phyloP scores from a whole-genome alignment of 164 flowering plant genomes.

The Amborella trichopoda region DNA sequence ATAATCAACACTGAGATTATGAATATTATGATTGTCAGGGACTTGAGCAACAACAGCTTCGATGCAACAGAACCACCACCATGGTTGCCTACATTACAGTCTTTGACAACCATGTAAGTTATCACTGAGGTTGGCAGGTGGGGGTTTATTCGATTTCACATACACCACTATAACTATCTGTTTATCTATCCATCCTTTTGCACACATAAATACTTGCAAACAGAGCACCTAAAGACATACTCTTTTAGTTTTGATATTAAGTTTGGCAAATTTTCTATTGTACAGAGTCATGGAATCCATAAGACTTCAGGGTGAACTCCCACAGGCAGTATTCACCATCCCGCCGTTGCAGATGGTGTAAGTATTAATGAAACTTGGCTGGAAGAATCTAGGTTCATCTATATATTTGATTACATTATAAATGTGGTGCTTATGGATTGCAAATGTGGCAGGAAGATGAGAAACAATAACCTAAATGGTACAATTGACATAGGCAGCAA shows the following conservation, averaged over 20 bases:
- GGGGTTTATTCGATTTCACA: too few relatives aligned
- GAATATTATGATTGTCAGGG: conserved; percentile 28
- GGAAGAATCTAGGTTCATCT: neutral
- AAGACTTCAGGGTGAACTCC: conserved; percentile 47
- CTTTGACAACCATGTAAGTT: conserved; percentile 85
- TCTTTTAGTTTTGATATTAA: too few relatives aligned
- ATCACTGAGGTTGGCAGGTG: too few relatives aligned
- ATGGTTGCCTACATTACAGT: conserved; percentile 69
- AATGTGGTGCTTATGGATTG: neutral
- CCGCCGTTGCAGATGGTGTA: conserved; percentile 79
- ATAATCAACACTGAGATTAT: conserved; percentile 1
- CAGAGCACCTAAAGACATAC: too few relatives aligned
- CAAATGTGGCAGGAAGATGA: conserved; percentile 55
- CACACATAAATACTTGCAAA: too few relatives aligned
- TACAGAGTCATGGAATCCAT: conserved; percentile 63
- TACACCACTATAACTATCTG: too few relatives aligned
- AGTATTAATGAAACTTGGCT: conserved; percentile 12
- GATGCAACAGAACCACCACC: conserved; percentile 49
- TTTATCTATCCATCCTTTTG: too few relatives aligned
- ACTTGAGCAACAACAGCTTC: conserved; percentile 81
- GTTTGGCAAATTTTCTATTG: too few relatives aligned
- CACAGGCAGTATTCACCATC: conserved; percentile 41
- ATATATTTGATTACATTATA: neutral
- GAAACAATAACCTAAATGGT: conserved; percentile 48
- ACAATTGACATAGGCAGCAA: conserved; percentile 46